Evolutionary conservation across 2,329 filamentous ascomycete genomes (phyloP).

Genomic region (Alternaria rosae): DNA sequence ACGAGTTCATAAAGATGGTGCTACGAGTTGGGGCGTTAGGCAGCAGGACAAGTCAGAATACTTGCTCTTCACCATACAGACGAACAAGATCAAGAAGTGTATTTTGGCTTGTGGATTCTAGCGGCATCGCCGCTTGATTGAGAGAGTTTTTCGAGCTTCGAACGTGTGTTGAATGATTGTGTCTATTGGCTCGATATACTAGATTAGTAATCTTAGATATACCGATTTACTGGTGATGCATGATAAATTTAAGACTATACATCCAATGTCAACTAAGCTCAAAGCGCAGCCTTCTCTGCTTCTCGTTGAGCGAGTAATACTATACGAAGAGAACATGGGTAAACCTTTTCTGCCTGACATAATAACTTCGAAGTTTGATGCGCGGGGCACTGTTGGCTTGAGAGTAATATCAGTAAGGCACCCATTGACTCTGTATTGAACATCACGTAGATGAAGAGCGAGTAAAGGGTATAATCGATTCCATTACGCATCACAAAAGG

Average conservation of each 20-base stretch:
- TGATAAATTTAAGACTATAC: background rate
- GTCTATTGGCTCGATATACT: background rate
- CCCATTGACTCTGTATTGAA: background rate
- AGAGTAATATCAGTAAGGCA: background rate
- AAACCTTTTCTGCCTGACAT: background rate
- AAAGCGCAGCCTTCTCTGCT: background rate
- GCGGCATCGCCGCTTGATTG: background rate
- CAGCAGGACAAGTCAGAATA: background rate
- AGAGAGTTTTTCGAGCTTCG: background rate
- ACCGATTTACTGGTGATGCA: background rate
- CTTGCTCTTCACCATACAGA: background rate
- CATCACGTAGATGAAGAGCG: background rate
- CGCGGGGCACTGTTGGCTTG: background rate
- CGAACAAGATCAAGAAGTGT: too few species aligned
- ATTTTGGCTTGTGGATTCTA: background rate
- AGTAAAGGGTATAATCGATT: background rate
- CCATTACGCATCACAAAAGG: conserved; percentile 4
- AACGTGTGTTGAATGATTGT: background rate
- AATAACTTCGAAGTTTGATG: background rate
- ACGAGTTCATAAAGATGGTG: background rate
- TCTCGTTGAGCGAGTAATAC: background rate
- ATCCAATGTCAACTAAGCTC: too few species aligned
- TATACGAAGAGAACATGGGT: background rate
- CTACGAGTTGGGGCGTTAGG: background rate
- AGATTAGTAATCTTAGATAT: background rate